Evolutionary conservation across 2,329 filamentous ascomycete species (phyloP).

Genomic region (Neonectria hederae): DNA sequence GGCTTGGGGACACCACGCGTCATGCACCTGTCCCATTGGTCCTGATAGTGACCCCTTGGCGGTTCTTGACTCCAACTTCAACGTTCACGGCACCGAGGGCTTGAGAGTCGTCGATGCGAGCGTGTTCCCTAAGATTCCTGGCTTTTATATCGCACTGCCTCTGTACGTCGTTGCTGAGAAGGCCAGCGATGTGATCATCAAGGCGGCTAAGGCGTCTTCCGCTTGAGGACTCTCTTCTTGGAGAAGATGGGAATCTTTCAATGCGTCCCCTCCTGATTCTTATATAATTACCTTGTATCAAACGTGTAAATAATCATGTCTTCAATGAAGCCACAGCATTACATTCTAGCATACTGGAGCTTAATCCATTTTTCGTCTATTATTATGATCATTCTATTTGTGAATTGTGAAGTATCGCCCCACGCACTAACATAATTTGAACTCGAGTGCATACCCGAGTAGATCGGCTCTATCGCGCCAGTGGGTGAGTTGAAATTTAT

Average conservation of each 20-base stretch:
- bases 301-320: not conserved
- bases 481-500: no score
- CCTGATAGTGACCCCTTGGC: constrained; percentile 62
- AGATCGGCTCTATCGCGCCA: no score
- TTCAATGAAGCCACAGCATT: no score
- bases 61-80: constrained; percentile 66
- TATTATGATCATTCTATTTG: no score
- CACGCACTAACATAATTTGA: no score
- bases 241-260: no score
- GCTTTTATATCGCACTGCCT: constrained; percentile 32
- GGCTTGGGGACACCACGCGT: constrained; percentile 58
- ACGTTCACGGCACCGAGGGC: constrained; percentile 63
- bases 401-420: no score
- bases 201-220: constrained; percentile 24
- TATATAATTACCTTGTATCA: not conserved
- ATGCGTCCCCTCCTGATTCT: not conserved
- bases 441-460: no score
- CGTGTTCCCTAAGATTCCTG: constrained; percentile 53
- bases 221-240: not conserved
- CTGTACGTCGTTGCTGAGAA: constrained; percentile 63
- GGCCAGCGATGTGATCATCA: constrained; percentile 53
- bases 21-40: constrained; percentile 66
- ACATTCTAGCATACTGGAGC: no score
- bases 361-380: no score
- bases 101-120: constrained; percentile 71